Conservation (phyloP, 1,284 basidiomycete genomes). For the Lignosus rhinocerotis region DNA sequence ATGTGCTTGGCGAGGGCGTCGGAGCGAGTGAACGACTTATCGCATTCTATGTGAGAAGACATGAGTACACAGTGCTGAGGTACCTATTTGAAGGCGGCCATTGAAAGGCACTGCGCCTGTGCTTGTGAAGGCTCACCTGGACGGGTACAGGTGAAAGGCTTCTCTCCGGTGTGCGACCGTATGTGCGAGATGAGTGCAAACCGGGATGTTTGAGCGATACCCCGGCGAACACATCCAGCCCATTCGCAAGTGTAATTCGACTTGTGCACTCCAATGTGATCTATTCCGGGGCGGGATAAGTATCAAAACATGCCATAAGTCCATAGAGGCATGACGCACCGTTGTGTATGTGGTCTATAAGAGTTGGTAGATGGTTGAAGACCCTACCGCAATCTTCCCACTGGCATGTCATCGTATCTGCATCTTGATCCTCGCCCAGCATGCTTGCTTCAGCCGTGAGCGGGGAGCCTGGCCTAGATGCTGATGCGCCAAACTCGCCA, state of each 20-base stretch:
- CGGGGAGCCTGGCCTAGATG: constrained; percentile 33
- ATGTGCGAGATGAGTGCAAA: constrained; percentile 88
- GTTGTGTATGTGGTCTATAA: constrained; percentile 79
- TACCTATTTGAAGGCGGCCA: background rate
- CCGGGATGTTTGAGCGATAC: constrained; percentile 81
- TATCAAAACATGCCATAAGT: background rate
- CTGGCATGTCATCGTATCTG: constrained; percentile 52
- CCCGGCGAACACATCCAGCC: constrained; percentile 76
- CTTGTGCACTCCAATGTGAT: constrained; percentile 85
- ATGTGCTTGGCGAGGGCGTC: constrained; percentile 92
- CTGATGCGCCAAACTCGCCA: constrained; percentile 17
- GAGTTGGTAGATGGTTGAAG: constrained; percentile 67
- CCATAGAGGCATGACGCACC: constrained; percentile 47
- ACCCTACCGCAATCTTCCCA: constrained; percentile 79
- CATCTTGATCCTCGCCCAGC: constrained; percentile 20
- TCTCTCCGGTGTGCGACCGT: constrained; percentile 90
- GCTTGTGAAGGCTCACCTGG: constrained; percentile 54
- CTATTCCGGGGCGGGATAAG: constrained; percentile 35
- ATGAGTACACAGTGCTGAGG: background rate
- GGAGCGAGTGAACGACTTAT: constrained; percentile 90
- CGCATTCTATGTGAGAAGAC: constrained; percentile 65
- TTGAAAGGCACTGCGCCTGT: background rate
- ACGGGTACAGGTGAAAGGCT: constrained; percentile 65
- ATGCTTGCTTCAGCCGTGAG: constrained; percentile 20
- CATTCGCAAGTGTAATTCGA: constrained; percentile 89